A percentile compares a stretch with the other conserved stretches of the same genome.
phyloP scores from a whole-genome alignment of 78 protist genomes.

The Andalucia godoyi region DNA sequence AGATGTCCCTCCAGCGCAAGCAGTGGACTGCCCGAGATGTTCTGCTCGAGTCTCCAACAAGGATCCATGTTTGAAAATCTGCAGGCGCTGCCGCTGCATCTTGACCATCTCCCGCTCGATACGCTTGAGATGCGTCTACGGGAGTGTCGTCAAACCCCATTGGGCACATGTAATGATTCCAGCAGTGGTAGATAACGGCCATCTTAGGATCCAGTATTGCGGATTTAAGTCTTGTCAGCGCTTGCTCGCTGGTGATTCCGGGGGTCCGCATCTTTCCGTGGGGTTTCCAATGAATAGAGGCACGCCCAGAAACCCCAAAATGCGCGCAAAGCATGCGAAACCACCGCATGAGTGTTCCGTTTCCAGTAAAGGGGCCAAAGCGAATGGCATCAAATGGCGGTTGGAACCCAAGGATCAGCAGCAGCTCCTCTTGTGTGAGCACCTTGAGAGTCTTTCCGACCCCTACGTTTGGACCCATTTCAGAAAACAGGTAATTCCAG shows the following conservation, averaged over 20 bases:
- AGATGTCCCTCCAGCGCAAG: background rate
- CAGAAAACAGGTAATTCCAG: background rate
- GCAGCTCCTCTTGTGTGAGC: background rate
- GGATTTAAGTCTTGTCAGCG: background rate
- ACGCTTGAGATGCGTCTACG: background rate
- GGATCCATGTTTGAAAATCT: too few relatives aligned
- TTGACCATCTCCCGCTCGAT: background rate
- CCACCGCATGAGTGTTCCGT: background rate
- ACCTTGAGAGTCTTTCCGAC: background rate
- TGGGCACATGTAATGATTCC: constrained; percentile 4
- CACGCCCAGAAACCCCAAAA: background rate
- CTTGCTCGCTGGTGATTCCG: background rate
- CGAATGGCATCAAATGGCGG: background rate
- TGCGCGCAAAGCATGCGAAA: background rate
- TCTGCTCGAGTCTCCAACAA: background rate
- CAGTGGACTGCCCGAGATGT: background rate
- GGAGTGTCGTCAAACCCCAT: background rate
- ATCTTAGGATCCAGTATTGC: background rate
- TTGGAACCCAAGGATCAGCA: background rate
- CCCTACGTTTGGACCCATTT: too few relatives aligned
- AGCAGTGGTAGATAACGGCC: constrained; percentile 2
- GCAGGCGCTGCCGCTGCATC: background rate
- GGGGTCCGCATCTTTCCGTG: background rate
- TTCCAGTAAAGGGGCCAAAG: constrained; percentile 6
- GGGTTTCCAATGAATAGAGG: background rate